Evolutionary conservation across 2,329 filamentous ascomycete species (phyloP).

Genomic region (Endoconidiophora laricicola): DNA sequence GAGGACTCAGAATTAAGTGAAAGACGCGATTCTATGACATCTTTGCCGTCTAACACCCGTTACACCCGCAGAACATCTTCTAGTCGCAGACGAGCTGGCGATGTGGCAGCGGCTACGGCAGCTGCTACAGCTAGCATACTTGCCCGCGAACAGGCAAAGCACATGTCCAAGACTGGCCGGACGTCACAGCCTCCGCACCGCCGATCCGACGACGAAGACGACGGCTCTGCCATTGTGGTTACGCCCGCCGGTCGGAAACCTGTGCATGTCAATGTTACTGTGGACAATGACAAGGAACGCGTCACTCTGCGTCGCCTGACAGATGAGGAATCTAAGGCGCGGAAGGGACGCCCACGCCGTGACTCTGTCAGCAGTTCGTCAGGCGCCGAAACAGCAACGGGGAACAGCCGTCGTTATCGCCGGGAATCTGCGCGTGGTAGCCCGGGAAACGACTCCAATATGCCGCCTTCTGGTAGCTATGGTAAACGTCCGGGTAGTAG

Average conservation of each 20-base stretch:
- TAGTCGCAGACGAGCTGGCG: constrained; percentile 28
- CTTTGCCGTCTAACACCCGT: constrained; percentile 8
- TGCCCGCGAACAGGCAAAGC: constrained; percentile 28
- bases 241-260: constrained; percentile 27
- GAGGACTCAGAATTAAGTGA: constrained; percentile 7
- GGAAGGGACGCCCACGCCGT: constrained; percentile 24
- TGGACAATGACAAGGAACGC: constrained; percentile 36
- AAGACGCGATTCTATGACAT: constrained; percentile 7
- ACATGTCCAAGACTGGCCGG: constrained; percentile 8
- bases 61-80: constrained; percentile 28
- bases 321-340: constrained; percentile 35
- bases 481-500: constrained; percentile 23
- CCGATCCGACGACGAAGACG: constrained; percentile 11
- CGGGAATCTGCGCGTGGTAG: constrained; percentile 24
- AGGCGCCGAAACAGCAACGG: constrained; percentile 34
- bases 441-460: constrained; percentile 1
- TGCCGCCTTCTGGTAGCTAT: constrained; percentile 4
- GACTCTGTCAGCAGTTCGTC: constrained; percentile 41
- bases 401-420: constrained; percentile 31
- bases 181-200: constrained; percentile 10
- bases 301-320: constrained; percentile 45
- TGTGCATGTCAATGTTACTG: constrained; percentile 41
- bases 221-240: constrained; percentile 22
- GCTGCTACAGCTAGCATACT: constrained; percentile 30
- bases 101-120: constrained; percentile 30